phyloP scores from a whole-genome alignment of 1,284 basidiomycete genomes.

The Ceratobasidium sp. region DNA sequence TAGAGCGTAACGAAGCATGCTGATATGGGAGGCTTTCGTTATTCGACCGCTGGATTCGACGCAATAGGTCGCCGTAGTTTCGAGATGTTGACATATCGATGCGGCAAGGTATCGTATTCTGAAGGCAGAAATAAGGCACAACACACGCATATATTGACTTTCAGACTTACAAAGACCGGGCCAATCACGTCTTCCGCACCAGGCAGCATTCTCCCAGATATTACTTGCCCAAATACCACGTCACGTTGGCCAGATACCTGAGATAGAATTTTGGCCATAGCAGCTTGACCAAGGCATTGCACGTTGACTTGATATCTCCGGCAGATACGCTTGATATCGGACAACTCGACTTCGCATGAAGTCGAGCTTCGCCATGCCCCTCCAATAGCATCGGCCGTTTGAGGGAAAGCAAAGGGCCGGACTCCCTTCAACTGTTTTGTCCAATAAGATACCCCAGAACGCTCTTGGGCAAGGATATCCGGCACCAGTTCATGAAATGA shows the following conservation, averaged over 20 bases:
- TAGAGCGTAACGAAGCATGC: slow-evolving; percentile 60
- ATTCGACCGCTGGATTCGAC: slow-evolving; percentile 57
- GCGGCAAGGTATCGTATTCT: slow-evolving; percentile 64
- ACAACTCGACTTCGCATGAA: slow-evolving; percentile 19
- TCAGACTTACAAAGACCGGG: slow-evolving; percentile 59
- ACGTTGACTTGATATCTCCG: slow-evolving; percentile 52
- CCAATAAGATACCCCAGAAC: slow-evolving; percentile 59
- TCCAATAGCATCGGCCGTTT: slow-evolving; percentile 24
- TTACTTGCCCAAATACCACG: slow-evolving; percentile 62
- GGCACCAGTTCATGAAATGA: slow-evolving; percentile 57
- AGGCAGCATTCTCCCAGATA: slow-evolving; percentile 60
- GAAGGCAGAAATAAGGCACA: background rate
- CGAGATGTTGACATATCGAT: slow-evolving; percentile 51
- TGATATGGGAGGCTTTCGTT: slow-evolving; percentile 60
- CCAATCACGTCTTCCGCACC: slow-evolving; percentile 61
- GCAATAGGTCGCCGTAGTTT: slow-evolving; percentile 56
- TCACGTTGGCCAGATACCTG: slow-evolving; percentile 53
- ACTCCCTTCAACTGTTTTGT: slow-evolving; percentile 52
- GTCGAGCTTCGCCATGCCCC: slow-evolving; percentile 25
- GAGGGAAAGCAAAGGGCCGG: slow-evolving; percentile 47
- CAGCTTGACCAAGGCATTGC: slow-evolving; percentile 59
- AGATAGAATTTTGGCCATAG: slow-evolving; percentile 59
- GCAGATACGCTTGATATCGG: slow-evolving; percentile 45
- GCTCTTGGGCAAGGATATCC: slow-evolving; percentile 55
- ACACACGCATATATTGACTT: background rate